Percentiles rank a stretch among this genome's conserved stretches.
These are phyloP conservation scores for Arachis hypogaea DNA, from an alignment of 306 rosid genomes.

Conservation along the genomic window DNA sequence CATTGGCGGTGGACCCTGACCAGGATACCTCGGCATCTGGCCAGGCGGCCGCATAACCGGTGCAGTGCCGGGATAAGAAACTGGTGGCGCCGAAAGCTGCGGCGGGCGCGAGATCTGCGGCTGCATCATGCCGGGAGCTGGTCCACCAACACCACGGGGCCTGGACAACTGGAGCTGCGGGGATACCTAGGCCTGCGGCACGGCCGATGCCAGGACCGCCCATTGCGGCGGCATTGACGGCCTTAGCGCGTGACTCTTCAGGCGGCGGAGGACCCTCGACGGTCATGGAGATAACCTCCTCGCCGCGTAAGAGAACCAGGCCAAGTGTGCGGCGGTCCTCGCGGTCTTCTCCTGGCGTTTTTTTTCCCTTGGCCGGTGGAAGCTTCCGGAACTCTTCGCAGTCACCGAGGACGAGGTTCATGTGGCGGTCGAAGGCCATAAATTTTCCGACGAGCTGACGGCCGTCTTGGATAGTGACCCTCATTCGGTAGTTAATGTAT, in stretches of 20 bases:
- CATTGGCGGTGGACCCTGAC: constrained; percentile 68
- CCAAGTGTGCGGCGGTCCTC: constrained; percentile 98
- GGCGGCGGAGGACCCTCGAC: constrained; percentile 98
- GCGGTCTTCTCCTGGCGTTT: constrained; percentile 69
- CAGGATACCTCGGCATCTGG: constrained; percentile 70
- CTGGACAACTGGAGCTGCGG: constrained; percentile 73
- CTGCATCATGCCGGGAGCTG: constrained; percentile 99
- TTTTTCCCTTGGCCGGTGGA: constrained; percentile 87
- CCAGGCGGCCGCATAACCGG: constrained; percentile 81
- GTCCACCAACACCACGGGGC: constrained; percentile 96
- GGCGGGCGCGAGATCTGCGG: constrained; percentile 92
- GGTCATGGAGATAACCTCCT: constrained; percentile 98
- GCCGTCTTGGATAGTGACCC: constrained; percentile 96
- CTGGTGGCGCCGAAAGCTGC: constrained; percentile 72
- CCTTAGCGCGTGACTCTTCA: constrained; percentile 91
- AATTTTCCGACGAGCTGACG: constrained; percentile 96
- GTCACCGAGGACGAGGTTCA: constrained; percentile 97
- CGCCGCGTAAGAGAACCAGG: constrained; percentile 95
- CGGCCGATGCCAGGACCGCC: constrained; percentile 95
- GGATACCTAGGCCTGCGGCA: constrained; percentile 83
- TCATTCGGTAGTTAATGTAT: constrained; percentile 89
- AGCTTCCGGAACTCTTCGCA: constrained; percentile 98
- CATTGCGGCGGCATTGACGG: constrained; percentile 73
- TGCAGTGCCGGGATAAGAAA: constrained; percentile 64
- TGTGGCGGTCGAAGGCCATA: constrained; percentile 99